Evolutionary conservation across 768 basidiomycete species (phyloP).

Genomic region (Arthromyces matolae): DNA sequence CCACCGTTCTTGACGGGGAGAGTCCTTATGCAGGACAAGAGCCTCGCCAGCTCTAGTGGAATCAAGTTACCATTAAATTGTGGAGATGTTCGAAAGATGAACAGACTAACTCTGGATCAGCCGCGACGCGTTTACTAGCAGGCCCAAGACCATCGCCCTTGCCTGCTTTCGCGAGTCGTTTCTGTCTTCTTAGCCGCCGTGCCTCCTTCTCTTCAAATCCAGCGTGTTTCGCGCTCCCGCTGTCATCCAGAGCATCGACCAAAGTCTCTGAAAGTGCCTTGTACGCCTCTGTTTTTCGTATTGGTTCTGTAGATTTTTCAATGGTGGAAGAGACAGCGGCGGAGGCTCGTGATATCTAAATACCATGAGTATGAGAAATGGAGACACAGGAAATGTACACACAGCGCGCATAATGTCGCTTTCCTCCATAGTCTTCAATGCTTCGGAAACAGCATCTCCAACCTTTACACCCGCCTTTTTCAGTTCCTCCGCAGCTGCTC

Average conservation of each 20-base stretch:
- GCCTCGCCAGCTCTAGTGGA: slow-evolving; percentile 74
- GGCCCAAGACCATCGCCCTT: slow-evolving; percentile 56
- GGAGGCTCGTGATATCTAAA: slow-evolving; percentile 80
- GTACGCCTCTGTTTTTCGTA: slow-evolving; percentile 94
- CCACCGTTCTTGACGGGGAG: slow-evolving; percentile 78
- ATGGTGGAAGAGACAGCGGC: slow-evolving; percentile 84
- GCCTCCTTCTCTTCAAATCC: slow-evolving; percentile 96
- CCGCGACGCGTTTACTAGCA: slow-evolving; percentile 47
- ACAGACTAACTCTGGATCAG: slow-evolving; percentile 73
- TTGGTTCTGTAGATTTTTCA: slow-evolving; percentile 89
- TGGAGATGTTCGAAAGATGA: background rate
- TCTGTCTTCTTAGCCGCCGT: slow-evolving; percentile 74
- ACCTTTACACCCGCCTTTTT: slow-evolving; percentile 87
- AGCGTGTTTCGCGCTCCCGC: slow-evolving; percentile 88
- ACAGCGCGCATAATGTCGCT: slow-evolving; percentile 88
- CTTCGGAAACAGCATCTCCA: slow-evolving; percentile 90
- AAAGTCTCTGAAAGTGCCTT: slow-evolving; percentile 87
- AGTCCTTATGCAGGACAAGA: slow-evolving; percentile 79
- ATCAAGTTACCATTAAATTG: slow-evolving; percentile 1
- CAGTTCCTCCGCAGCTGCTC: slow-evolving; percentile 91
- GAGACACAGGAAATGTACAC: slow-evolving; percentile 21
- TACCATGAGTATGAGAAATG: background rate
- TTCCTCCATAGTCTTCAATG: slow-evolving; percentile 91
- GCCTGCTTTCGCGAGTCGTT: slow-evolving; percentile 82
- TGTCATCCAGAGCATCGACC: slow-evolving; percentile 91